phyloP scores from a whole-genome alignment of 257 asterid genomes.

The Craterostigma plantagineum region DNA sequence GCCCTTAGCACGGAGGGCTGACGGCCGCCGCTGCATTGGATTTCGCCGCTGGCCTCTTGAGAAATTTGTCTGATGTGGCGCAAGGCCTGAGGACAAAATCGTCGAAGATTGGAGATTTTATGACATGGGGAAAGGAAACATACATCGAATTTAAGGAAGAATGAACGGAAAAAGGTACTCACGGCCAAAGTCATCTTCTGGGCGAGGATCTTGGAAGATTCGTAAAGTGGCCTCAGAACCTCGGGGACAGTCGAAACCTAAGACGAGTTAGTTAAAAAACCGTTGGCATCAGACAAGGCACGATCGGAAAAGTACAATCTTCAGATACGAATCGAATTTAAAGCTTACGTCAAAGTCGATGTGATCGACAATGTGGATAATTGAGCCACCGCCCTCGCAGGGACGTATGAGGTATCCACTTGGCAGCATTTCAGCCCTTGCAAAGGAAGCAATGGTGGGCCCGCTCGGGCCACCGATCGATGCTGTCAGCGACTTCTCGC shows the following conservation, averaged over 20 bases:
- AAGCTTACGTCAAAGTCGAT: slow-evolving; percentile 57
- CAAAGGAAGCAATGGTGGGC: slow-evolving; percentile 57
- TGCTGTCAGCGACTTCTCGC: slow-evolving; percentile 78
- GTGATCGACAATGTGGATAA: slow-evolving; percentile 86
- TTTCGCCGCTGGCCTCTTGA: slow-evolving; percentile 80
- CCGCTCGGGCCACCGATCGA: slow-evolving; percentile 80
- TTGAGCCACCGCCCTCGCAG: slow-evolving; percentile 96
- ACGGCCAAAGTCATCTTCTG: slow-evolving; percentile 98
- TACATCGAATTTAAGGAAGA: background rate
- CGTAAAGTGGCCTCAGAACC: slow-evolving; percentile 89
- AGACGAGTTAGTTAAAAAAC: background rate
- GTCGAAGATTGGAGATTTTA: background rate
- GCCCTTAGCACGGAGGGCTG: slow-evolving; percentile 85
- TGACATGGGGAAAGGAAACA: background rate
- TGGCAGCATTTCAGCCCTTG: slow-evolving; percentile 81
- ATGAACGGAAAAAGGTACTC: slow-evolving; percentile 6
- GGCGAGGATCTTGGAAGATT: slow-evolving; percentile 80
- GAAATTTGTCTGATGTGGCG: slow-evolving; percentile 78
- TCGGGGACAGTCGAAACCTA: slow-evolving; percentile 85
- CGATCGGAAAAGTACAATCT: background rate
- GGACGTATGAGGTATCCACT: slow-evolving; percentile 84
- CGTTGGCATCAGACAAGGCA: background rate
- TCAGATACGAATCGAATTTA: too few relatives aligned
- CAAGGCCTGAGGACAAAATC: slow-evolving; percentile 47
- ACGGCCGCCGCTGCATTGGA: slow-evolving; percentile 65